Evolutionary conservation across 192 early-diverging fungal species (phyloP).

Genomic region (Backusella liffmaniae): DNA sequence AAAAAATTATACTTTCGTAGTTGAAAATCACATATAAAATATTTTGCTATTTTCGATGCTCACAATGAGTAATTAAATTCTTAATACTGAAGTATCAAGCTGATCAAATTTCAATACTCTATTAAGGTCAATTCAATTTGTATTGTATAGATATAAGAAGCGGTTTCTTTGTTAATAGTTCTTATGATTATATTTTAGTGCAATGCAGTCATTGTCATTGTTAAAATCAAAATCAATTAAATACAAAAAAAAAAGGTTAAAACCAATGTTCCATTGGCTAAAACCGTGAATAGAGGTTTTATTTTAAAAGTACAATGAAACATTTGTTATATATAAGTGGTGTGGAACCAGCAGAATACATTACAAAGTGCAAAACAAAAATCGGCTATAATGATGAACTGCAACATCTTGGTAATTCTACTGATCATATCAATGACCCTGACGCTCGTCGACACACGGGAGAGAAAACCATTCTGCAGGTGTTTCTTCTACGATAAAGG

Average conservation of each 20-base stretch:
- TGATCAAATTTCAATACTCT: background rate
- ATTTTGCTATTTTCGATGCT: background rate
- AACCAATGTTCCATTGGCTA: background rate
- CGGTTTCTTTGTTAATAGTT: background rate
- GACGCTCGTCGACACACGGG: background rate
- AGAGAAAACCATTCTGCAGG: background rate
- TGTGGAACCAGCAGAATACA: background rate
- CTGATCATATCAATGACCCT: background rate
- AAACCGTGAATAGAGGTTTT: background rate
- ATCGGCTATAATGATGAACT: background rate
- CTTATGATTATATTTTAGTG: background rate
- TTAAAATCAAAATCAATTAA: background rate
- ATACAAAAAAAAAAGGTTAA: background rate
- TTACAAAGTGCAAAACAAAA: background rate
- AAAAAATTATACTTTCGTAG: background rate
- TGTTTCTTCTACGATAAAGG: background rate
- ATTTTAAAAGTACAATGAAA: background rate
- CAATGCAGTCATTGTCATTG: background rate
- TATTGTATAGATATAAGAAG: background rate
- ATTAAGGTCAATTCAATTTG: background rate
- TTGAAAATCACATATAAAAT: background rate
- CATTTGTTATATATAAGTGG: background rate
- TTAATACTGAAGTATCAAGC: background rate
- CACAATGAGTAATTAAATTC: background rate
- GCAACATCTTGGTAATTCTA: background rate